These are phyloP conservation scores for Exserohilum turcica DNA, from an alignment of 2,329 filamentous ascomycete species.

Conservation along the genomic window DNA sequence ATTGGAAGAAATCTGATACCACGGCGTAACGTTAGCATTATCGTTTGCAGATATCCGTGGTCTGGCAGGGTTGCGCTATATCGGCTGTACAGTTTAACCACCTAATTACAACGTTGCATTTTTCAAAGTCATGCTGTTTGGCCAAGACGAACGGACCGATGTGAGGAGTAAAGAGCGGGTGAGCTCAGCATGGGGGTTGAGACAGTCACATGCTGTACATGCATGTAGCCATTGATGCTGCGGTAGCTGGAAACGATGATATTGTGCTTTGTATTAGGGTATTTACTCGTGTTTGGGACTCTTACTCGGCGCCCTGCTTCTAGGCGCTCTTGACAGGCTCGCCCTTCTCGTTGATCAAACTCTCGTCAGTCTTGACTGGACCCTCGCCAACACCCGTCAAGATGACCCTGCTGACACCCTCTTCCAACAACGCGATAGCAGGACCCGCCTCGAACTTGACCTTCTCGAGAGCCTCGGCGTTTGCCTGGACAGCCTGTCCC, in stretches of 20 bases:
- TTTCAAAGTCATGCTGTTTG: background rate
- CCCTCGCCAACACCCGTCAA: constrained; percentile 90
- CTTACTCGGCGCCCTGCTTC: constrained; percentile 5
- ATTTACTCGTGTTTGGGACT: constrained; percentile 6
- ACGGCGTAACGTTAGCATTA: constrained; percentile 5
- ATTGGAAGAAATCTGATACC: constrained; percentile 16
- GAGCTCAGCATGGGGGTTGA: no score
- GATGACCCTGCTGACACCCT: constrained; percentile 87
- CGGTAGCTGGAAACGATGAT: background rate
- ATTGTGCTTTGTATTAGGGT: constrained; percentile 6
- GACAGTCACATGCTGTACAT: no score
- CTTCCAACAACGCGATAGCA: constrained; percentile 60
- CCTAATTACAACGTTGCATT: background rate
- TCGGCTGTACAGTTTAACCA: background rate
- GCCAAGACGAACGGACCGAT: background rate
- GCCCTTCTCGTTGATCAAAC: constrained; percentile 69
- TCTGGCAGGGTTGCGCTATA: background rate
- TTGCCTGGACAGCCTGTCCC: constrained; percentile 58
- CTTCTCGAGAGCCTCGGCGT: constrained; percentile 63
- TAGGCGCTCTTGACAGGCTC: constrained; percentile 32
- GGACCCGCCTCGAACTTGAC: constrained; percentile 57
- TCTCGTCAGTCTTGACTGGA: constrained; percentile 77
- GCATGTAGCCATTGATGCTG: background rate
- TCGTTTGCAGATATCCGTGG: constrained; percentile 5
- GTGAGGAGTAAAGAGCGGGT: no score